Evolutionary conservation across 768 basidiomycete genomes (phyloP), one percentile per base, ranked within the genome.

Genomic region (Trichaptum fuscoviolaceum): DNA sequence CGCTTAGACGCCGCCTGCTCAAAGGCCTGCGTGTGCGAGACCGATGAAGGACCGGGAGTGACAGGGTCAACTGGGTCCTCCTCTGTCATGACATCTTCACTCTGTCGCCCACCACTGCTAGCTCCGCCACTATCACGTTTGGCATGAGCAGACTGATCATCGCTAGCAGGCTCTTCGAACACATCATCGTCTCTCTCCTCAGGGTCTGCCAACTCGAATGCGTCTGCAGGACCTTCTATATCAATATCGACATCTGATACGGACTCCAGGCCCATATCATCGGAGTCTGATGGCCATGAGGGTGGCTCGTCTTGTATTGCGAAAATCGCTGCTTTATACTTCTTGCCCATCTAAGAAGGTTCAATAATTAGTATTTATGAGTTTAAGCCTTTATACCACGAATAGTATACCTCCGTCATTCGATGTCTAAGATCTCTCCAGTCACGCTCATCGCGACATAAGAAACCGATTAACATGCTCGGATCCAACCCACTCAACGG

Each of bases 401-500:
- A 62, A 58, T 57, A 34, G 77, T 89, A 63, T 63, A 96, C 95
- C 77, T 92, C 88, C 1, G 79, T 81, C 36, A 93, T 87, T 63
- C 93, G 81, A 66, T 76, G 79, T 69, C 87, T 82, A 65, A 98
- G 85, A 77, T 98, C 94, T 18, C 82, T 75, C 92, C 94, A 99
- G 64, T 99, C 96, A 20, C 74, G 80, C 77, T 93, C 90, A 72
- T 92, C 87, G 71, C 85, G 85, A 74, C 90, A 89, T 70, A 98
- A 73, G 74, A 99, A 99, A 12, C 96, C 96, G 67, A 99, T 84
- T 7, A 99, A 80, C 97, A 99, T 98, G 71, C 95, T 97, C 25
- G 96, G 97, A 75, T 99, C 97, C 65, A 99, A 79, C 30, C 90
- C 91, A 57, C 87, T 86, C 36, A 99, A 77, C 0, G 90, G 90